Conservation (phyloP, 2,329 filamentous ascomycete species). For the Phymatotrichopsis omnivora region DNA sequence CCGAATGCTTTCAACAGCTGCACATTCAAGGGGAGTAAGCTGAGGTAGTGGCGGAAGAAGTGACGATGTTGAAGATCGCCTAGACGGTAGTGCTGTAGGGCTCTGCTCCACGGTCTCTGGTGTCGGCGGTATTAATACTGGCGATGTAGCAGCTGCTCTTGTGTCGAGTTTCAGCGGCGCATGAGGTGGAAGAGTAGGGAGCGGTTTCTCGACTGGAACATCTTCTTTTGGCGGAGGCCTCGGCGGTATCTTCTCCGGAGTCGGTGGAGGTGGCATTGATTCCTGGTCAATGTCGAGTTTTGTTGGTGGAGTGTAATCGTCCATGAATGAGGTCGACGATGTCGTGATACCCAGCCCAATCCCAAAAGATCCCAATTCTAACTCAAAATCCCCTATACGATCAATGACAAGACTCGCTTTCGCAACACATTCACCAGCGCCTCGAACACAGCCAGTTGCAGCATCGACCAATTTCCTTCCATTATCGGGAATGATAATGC, state of each 20-base stretch:
- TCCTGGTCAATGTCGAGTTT: conserved; percentile 21
- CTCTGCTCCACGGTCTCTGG: background rate
- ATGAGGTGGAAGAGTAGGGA: conserved; percentile 15
- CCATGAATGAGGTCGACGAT: conserved; percentile 12
- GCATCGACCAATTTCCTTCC: conserved; percentile 65
- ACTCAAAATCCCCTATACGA: conserved; percentile 81
- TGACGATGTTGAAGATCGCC: conserved; percentile 43
- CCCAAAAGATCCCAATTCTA: conserved; percentile 41
- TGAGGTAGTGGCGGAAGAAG: conserved; percentile 49
- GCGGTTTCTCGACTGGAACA: conserved; percentile 17
- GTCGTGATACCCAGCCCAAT: conserved; percentile 24
- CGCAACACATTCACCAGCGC: conserved; percentile 81
- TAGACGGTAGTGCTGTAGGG: conserved; percentile 35
- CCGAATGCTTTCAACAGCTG: conserved; percentile 19
- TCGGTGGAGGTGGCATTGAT: conserved; percentile 27
- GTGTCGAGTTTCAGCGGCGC: background rate
- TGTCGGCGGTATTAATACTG: background rate
- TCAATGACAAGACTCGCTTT: conserved; percentile 80
- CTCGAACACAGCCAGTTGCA: conserved; percentile 78
- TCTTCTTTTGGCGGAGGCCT: conserved; percentile 26
- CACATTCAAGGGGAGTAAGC: conserved; percentile 44
- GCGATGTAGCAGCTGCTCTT: background rate
- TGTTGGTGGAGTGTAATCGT: conserved; percentile 10
- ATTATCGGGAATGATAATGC: conserved; percentile 70
- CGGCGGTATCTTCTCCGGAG: conserved; percentile 26